phyloP scores from a whole-genome alignment of 1,139 yeast genomes.

The Hyphopichia burtonii region DNA sequence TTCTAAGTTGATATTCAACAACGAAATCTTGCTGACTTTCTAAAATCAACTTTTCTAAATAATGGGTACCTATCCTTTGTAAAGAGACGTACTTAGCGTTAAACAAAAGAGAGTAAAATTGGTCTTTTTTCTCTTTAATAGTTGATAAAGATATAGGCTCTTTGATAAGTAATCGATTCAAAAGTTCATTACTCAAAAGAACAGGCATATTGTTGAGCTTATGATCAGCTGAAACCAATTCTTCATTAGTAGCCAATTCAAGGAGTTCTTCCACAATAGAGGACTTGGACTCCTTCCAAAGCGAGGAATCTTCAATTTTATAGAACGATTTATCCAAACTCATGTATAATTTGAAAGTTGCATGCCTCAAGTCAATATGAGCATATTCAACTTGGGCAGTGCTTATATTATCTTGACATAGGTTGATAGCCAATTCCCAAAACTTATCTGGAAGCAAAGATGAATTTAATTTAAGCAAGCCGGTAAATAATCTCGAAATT shows the following conservation, averaged over 20 bases:
- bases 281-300: conserved; percentile 26
- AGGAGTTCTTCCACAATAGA: conserved; percentile 34
- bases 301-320: conserved; percentile 1
- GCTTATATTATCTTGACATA: conserved; percentile 54
- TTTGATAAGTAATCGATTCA: conserved; percentile 26
- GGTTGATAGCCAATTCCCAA: conserved; percentile 32
- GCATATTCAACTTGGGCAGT: conserved; percentile 38
- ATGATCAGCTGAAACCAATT: conserved; percentile 15
- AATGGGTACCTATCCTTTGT: conserved; percentile 36
- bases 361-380: conserved; percentile 44
- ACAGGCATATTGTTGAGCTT: conserved; percentile 28
- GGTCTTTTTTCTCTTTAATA: conserved; percentile 13
- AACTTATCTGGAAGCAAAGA: conserved; percentile 29
- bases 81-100: conserved; percentile 21
- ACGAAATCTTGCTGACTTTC: conserved; percentile 55
- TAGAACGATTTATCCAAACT: conserved; percentile 17
- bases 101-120: conserved; percentile 22
- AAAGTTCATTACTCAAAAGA: conserved; percentile 29
- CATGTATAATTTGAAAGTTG: conserved; percentile 45
- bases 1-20: conserved; percentile 58
- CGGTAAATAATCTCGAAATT: conserved; percentile 47
- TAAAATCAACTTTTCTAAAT: conserved; percentile 35
- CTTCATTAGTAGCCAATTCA: conserved; percentile 32
- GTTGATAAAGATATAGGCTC: conserved; percentile 11
- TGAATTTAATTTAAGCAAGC: conserved; percentile 20